Evolutionary conservation across 352 stramenopile species (phyloP).

Genomic region (Phytophthora brassicae): DNA sequence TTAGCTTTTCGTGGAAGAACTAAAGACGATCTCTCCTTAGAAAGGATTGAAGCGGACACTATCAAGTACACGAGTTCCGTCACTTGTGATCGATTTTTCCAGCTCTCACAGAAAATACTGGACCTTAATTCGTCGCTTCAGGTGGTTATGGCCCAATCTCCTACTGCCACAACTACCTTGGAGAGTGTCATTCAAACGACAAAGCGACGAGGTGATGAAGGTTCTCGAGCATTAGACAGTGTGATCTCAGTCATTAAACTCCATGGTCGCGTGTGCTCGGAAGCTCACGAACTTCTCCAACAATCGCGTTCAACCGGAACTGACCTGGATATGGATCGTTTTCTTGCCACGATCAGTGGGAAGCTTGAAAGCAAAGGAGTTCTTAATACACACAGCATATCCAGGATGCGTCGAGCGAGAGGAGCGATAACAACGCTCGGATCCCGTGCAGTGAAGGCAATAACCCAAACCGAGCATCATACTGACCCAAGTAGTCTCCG

Average conservation of each 20-base stretch:
- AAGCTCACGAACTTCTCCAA: conserved; percentile 30
- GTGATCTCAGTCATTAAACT: conserved; percentile 41
- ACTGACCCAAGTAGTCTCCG: conserved; percentile 29
- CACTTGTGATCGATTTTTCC: conserved; percentile 44
- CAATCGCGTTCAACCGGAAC: not conserved
- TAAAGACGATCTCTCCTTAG: conserved; percentile 25
- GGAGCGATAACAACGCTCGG: conserved; percentile 24
- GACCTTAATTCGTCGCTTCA: conserved; percentile 18
- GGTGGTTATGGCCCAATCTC: conserved; percentile 3
- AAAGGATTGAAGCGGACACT: conserved; percentile 31
- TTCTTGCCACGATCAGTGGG: conserved; percentile 11
- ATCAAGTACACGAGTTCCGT: conserved; percentile 29
- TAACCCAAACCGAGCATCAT: conserved; percentile 30
- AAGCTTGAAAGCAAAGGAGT: conserved; percentile 8
- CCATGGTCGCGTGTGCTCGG: conserved; percentile 40
- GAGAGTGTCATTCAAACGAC: conserved; percentile 25
- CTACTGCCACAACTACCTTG: not conserved
- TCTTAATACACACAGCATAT: not conserved
- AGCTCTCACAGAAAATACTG: conserved; percentile 31
- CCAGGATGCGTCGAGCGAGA: conserved; percentile 28
- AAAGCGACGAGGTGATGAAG: conserved; percentile 37
- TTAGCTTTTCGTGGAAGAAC: not conserved
- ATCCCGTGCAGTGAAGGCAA: conserved; percentile 15
- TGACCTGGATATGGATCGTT: conserved; percentile 13
- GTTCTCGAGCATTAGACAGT: conserved; percentile 32